phyloP scores from a whole-genome alignment of 805 yeast genomes.

The Candida namnaoensis region DNA sequence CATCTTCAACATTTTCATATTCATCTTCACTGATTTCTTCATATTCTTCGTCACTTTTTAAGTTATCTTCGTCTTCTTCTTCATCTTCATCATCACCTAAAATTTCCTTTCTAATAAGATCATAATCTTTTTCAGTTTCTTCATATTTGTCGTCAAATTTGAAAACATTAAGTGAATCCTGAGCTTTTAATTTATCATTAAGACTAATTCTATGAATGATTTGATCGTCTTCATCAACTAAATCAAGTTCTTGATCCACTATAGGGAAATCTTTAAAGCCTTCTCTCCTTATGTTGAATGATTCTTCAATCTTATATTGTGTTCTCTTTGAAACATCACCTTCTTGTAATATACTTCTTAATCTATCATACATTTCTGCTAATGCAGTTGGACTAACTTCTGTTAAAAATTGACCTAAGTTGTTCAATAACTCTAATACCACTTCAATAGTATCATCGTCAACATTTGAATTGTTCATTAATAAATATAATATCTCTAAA shows the following conservation, averaged over 20 bases:
- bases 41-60: conserved; percentile 13
- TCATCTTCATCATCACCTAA: conserved; percentile 22
- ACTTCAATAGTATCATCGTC: conserved; percentile 51
- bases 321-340: conserved; percentile 33
- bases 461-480: conserved; percentile 29
- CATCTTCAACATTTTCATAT: conserved; percentile 10
- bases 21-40: conserved; percentile 11
- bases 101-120: conserved; percentile 17
- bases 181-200: conserved; percentile 39
- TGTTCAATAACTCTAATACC: conserved; percentile 38
- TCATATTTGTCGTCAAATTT: conserved; percentile 41
- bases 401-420: conserved; percentile 42
- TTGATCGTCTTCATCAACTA: conserved; percentile 57
- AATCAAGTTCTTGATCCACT: conserved; percentile 40
- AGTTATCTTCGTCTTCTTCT: conserved; percentile 36
- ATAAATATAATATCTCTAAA: conserved; percentile 41
- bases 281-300: conserved; percentile 41
- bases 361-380: conserved; percentile 45
- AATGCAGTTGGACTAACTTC: conserved; percentile 34
- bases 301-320: conserved; percentile 36
- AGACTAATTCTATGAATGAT: conserved; percentile 46
- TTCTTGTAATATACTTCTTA: conserved; percentile 54
- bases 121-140: conserved; percentile 40
- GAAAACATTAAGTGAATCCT: conserved; percentile 41
- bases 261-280: conserved; percentile 30